Conservation (phyloP, 495 filamentous ascomycete genomes). For the Penicillium bovifimosum region DNA sequence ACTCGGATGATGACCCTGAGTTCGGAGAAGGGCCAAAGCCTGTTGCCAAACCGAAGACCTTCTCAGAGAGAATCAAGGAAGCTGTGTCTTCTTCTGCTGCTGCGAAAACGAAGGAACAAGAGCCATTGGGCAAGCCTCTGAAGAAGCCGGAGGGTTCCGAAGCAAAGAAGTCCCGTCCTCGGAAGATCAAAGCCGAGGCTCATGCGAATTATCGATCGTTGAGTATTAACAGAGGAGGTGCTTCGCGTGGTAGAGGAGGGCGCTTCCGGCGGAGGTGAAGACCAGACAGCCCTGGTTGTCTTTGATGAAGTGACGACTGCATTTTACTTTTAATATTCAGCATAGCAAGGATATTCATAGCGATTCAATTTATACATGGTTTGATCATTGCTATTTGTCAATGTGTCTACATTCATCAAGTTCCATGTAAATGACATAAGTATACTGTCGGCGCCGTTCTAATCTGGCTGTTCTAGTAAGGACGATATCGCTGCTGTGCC, state of each 20-base stretch:
- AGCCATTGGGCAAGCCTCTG: constrained; percentile 22
- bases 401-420: neutral
- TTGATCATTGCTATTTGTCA: neutral
- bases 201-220: constrained; percentile 79
- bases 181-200: constrained; percentile 68
- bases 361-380: neutral
- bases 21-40: constrained; percentile 25
- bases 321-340: constrained; percentile 13
- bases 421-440: neutral
- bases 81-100: constrained; percentile 26
- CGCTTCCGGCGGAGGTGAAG: constrained; percentile 43
- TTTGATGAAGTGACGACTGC: constrained; percentile 32
- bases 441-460: neutral
- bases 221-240: constrained; percentile 60
- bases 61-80: constrained; percentile 43
- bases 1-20: constrained; percentile 28
- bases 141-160: constrained; percentile 20
- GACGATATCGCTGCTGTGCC: constrained; percentile 35
- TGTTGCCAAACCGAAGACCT: constrained; percentile 28
- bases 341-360: constrained; percentile 12
- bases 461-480: constrained; percentile 24
- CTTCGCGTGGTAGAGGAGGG: constrained; percentile 35
- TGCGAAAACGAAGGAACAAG: constrained; percentile 28
- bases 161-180: constrained; percentile 51
- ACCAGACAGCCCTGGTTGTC: neutral